phyloP scores from a whole-genome alignment of 768 basidiomycete genomes.

The Strobilomyces dryophilus region DNA sequence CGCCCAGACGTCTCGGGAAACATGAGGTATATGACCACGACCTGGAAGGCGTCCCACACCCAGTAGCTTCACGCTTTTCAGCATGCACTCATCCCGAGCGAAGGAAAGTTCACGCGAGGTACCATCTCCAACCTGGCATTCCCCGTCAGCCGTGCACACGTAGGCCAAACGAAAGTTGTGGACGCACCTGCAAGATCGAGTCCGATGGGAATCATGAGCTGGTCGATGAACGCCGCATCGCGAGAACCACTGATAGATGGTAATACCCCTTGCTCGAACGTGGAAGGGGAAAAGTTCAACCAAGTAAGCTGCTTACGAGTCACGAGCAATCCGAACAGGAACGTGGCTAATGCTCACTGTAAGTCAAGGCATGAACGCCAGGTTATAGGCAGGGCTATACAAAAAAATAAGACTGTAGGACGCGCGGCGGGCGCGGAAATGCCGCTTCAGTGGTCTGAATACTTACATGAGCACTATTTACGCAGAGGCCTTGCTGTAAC shows the following conservation, averaged over 20 bases:
- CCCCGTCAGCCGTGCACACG: neutral
- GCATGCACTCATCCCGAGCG: neutral
- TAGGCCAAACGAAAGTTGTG: too few relatives aligned
- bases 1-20: slow-evolving; percentile 16
- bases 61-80: slow-evolving; percentile 7
- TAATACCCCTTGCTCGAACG: neutral
- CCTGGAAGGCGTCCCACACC: slow-evolving; percentile 13
- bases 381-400: neutral
- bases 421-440: neutral
- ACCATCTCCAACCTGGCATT: slow-evolving; percentile 6
- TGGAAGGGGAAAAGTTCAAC: too few relatives aligned
- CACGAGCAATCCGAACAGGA: neutral
- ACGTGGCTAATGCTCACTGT: neutral
- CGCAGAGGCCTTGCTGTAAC: slow-evolving; percentile 3
- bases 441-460: neutral
- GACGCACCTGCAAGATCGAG: neutral
- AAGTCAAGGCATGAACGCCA: slow-evolving; percentile 1
- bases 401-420: slow-evolving; percentile 9
- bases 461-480: slow-evolving; percentile 10
- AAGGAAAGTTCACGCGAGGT: slow-evolving; percentile 1
- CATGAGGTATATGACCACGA: slow-evolving; percentile 13
- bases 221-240: neutral
- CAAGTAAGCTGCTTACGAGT: too few relatives aligned
- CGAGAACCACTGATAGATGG: neutral
- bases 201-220: neutral